These are phyloP conservation scores for Rhamnella rubrinervis DNA, from an alignment of 331 rosid genomes.

Conservation along the genomic window DNA sequence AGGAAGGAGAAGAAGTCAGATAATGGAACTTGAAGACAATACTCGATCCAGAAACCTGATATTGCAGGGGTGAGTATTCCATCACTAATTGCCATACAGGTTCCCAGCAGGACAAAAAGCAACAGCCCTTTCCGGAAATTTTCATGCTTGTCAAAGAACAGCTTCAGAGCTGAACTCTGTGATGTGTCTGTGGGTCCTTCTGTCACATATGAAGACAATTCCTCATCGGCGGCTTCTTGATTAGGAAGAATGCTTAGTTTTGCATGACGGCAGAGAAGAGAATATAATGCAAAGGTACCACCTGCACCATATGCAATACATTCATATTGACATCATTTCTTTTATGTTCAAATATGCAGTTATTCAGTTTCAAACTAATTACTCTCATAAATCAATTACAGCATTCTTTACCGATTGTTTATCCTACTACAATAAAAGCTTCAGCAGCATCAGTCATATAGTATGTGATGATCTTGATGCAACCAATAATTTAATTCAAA, in stretches of 20 bases:
- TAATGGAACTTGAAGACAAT: constrained; percentile 31
- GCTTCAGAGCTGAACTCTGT: constrained; percentile 48
- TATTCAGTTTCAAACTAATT: not conserved
- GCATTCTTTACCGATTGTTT: too few relatives aligned
- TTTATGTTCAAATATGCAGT: not conserved
- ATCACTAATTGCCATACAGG: constrained; percentile 70
- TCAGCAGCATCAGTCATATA: too few relatives aligned
- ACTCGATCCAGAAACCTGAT: constrained; percentile 56
- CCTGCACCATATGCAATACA: constrained; percentile 48
- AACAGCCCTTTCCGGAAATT: constrained; percentile 45
- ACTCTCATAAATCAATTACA: not conserved
- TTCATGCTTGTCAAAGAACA: constrained; percentile 51
- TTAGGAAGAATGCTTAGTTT: constrained; percentile 61
- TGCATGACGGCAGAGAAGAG: constrained; percentile 73
- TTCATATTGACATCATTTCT: constrained; percentile 18
- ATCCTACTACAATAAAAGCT: too few relatives aligned
- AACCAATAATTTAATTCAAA: too few relatives aligned
- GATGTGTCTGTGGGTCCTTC: constrained; percentile 48
- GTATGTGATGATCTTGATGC: too few relatives aligned
- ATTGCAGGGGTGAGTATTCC: constrained; percentile 82
- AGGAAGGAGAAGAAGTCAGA: constrained; percentile 22
- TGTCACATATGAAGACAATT: constrained; percentile 43
- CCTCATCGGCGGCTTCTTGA: constrained; percentile 58
- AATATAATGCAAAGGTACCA: constrained; percentile 77
- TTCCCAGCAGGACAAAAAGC: constrained; percentile 63